Evolutionary conservation across 1,284 basidiomycete genomes (phyloP).

Genomic region (Hemileia vastatrix): DNA sequence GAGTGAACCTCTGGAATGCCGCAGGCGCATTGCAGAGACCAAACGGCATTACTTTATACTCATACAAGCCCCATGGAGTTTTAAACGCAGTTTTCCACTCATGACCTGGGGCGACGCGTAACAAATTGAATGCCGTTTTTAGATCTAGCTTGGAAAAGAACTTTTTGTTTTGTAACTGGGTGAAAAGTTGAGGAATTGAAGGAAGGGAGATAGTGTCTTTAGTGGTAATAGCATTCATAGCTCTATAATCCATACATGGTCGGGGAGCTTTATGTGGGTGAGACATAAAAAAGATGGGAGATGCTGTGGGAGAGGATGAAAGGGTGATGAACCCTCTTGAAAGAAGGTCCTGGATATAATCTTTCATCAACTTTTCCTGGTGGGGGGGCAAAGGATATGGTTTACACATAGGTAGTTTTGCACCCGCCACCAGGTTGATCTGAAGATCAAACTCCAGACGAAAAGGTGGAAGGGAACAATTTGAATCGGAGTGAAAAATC

Average conservation of each 20-base stretch:
- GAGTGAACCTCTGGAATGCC: constrained; percentile 19
- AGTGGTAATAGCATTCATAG: not conserved
- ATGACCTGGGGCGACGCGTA: constrained; percentile 35
- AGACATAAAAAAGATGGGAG: constrained; percentile 10
- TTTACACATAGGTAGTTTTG: too few species aligned
- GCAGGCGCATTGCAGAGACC: constrained; percentile 47
- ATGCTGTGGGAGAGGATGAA: constrained; percentile 1
- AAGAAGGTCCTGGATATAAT: constrained; percentile 1
- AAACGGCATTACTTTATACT: constrained; percentile 47
- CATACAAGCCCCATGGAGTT: constrained; percentile 45
- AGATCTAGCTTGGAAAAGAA: constrained; percentile 39
- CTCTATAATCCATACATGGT: constrained; percentile 7
- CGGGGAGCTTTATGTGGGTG: not conserved
- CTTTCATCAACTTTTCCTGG: not conserved
- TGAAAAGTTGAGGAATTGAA: constrained; percentile 22
- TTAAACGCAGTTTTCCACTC: constrained; percentile 47
- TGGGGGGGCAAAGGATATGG: too few species aligned
- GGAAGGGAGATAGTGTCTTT: constrained; percentile 28
- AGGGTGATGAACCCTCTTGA: not conserved
- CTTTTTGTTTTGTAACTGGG: constrained; percentile 18
- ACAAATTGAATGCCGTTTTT: constrained; percentile 36
- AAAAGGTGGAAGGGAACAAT: too few species aligned
- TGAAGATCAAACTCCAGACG: too few species aligned
- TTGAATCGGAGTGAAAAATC: too few species aligned
- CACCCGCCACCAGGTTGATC: too few species aligned